Conservation (phyloP, 768 basidiomycete species). For the Daedaleopsis nitida region DNA sequence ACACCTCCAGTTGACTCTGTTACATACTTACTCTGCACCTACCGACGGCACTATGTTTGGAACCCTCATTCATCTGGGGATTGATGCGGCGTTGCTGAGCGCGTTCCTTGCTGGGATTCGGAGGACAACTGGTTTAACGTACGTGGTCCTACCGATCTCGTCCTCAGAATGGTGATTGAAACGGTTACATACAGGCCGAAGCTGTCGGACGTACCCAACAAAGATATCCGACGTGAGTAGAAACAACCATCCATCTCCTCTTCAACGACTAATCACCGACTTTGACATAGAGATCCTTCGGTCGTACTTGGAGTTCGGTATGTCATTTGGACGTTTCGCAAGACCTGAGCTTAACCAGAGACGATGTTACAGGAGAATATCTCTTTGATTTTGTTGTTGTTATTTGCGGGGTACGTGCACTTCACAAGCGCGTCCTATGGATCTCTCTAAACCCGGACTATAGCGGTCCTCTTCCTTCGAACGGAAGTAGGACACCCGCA, state of each 20-base stretch:
- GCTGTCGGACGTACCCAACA: constrained; percentile 78
- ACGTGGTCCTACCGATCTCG: constrained; percentile 31
- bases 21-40: too few species aligned
- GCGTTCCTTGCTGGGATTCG: constrained; percentile 85
- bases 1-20: too few species aligned
- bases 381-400: constrained; percentile 86
- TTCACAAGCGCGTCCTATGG: constrained; percentile 1
- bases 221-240: constrained; percentile 81
- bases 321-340: constrained; percentile 22
- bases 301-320: constrained; percentile 81
- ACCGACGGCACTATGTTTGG: constrained; percentile 53
- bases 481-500: constrained; percentile 37
- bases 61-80: constrained; percentile 66
- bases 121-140: constrained; percentile 87
- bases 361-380: constrained; percentile 65
- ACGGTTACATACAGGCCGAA: constrained; percentile 56
- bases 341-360: background rate
- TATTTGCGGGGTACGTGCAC: constrained; percentile 67
- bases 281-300: constrained; percentile 60
- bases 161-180: too few species aligned
- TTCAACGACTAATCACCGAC: background rate
- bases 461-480: constrained; percentile 80
- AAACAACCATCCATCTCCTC: background rate
- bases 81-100: constrained; percentile 79
- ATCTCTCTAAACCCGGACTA: background rate